Percentiles rank a stretch among this genome's conserved stretches.
These are phyloP conservation scores for Glebionis coronaria DNA, from an alignment of 129 eudicot genomes.

Conservation along the genomic window DNA sequence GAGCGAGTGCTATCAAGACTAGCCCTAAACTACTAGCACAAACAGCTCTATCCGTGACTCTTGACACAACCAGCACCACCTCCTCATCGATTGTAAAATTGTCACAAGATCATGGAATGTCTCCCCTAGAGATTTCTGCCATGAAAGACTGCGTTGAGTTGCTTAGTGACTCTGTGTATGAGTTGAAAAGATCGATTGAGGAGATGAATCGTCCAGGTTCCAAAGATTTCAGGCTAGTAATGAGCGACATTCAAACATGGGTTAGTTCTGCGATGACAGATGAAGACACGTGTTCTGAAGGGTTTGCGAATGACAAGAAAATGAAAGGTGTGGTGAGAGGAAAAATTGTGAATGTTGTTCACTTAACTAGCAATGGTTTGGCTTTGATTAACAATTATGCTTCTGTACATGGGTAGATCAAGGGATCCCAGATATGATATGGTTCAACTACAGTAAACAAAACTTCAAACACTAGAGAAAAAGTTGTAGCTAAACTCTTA, in stretches of 20 bases:
- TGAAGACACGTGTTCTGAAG: conserved; percentile 56
- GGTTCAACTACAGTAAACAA: background rate
- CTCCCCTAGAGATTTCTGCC: too few relatives aligned
- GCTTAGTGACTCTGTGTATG: conserved; percentile 38
- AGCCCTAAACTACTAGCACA: conserved; percentile 40
- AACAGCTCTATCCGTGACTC: conserved; percentile 36
- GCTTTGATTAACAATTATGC: conserved; percentile 53
- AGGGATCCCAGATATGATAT: background rate
- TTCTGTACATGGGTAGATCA: conserved; percentile 20
- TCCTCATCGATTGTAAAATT: conserved; percentile 33
- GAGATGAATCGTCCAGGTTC: conserved; percentile 38
- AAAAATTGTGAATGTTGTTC: conserved; percentile 43
- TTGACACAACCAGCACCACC: conserved; percentile 35
- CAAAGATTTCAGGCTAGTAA: conserved; percentile 16
- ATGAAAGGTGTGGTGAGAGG: conserved; percentile 45
- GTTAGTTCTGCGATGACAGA: conserved; percentile 61
- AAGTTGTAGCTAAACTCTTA: background rate
- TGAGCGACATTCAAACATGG: conserved; percentile 56
- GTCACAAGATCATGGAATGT: too few relatives aligned
- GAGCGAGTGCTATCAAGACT: too few relatives aligned
- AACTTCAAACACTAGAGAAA: background rate
- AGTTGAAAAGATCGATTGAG: conserved; percentile 29
- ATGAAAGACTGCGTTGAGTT: too few relatives aligned
- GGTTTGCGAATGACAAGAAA: conserved; percentile 38
- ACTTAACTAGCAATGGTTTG: conserved; percentile 57